Conservation (phyloP, 2,329 filamentous ascomycete species). For the Claviceps fusiformis region DNA sequence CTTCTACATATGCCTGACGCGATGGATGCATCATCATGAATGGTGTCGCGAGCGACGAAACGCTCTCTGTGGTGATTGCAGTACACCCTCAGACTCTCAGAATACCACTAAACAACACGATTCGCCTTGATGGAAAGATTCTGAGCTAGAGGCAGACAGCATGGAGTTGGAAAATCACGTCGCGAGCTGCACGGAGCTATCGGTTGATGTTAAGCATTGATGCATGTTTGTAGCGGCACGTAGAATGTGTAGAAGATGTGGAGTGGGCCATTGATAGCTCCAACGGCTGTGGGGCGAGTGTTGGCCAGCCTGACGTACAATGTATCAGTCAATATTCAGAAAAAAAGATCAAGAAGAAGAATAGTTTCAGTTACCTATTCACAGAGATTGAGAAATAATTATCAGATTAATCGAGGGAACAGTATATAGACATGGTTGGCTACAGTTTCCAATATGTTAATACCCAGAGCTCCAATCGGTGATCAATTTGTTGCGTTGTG, state of each 20-base stretch:
- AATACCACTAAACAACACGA: background rate
- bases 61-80: background rate
- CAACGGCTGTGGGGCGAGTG: background rate
- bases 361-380: no score
- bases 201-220: background rate
- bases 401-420: no score
- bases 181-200: background rate
- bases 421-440: no score
- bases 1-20: conserved; percentile 88
- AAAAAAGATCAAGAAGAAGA: background rate
- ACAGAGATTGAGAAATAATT: no score
- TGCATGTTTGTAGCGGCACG: background rate
- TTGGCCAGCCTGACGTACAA: background rate
- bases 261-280: background rate
- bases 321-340: background rate
- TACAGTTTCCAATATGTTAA: no score
- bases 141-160: background rate
- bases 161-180: background rate
- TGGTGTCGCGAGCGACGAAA: background rate
- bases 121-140: background rate
- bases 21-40: conserved; percentile 65
- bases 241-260: background rate
- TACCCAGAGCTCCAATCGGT: no score
- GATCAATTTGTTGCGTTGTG: background rate
- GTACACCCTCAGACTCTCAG: background rate